Percentiles rank a stretch among this genome's conserved stretches.
phyloP scores from a whole-genome alignment of 495 filamentous ascomycete genomes.

The Venustampulla echinocandica region DNA sequence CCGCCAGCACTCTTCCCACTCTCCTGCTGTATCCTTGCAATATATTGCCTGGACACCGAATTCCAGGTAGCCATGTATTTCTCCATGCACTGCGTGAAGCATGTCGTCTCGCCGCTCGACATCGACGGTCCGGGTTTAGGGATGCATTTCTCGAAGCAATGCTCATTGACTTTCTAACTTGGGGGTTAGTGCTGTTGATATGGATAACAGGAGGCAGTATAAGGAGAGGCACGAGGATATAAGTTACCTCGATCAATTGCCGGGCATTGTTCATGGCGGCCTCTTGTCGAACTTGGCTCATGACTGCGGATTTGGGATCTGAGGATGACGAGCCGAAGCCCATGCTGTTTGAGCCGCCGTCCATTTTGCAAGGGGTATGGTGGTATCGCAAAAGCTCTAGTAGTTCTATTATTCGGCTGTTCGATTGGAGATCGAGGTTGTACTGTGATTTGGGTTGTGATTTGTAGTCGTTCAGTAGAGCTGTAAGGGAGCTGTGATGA shows the following conservation, averaged over 20 bases:
- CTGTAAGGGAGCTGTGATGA: too few species aligned
- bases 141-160: slow-evolving; percentile 92
- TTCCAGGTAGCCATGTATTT: slow-evolving; percentile 98
- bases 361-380: slow-evolving; percentile 14
- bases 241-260: slow-evolving; percentile 60
- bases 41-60: slow-evolving; percentile 64
- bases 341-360: slow-evolving; percentile 23
- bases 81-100: slow-evolving; percentile 85
- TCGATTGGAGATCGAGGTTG: not conserved
- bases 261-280: slow-evolving; percentile 66
- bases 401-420: not conserved
- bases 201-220: not conserved
- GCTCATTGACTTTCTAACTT: slow-evolving; percentile 97
- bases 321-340: slow-evolving; percentile 26
- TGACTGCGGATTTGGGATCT: slow-evolving; percentile 59
- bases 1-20: slow-evolving; percentile 12
- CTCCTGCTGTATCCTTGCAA: slow-evolving; percentile 56
- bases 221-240: not conserved
- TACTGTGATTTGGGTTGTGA: too few species aligned
- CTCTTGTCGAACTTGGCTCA: slow-evolving; percentile 67
- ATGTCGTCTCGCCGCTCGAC: slow-evolving; percentile 62
- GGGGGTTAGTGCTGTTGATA: not conserved
- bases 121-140: slow-evolving; percentile 73
- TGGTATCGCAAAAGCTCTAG: not conserved
- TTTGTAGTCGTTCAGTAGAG: too few species aligned